phyloP scores from a whole-genome alignment of 2,329 filamentous ascomycete genomes.

The Penicillium sp. region DNA sequence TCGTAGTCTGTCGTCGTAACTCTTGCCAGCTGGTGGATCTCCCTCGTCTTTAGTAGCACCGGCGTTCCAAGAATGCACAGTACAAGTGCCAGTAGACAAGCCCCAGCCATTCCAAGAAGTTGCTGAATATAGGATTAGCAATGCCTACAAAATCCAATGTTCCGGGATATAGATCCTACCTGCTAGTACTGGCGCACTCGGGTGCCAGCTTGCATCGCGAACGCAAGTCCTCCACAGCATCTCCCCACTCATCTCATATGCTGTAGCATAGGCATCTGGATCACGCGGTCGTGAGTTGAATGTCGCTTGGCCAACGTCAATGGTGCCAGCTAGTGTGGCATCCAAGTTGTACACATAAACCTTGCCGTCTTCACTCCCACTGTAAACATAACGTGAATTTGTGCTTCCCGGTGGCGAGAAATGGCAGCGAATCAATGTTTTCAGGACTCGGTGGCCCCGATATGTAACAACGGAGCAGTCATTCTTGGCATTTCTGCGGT shows the following conservation, averaged over 20 bases:
- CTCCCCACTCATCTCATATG: constrained; percentile 56
- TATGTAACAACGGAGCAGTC: constrained; percentile 95
- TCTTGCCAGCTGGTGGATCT: constrained; percentile 55
- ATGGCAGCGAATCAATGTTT: constrained; percentile 90
- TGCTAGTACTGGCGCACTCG: constrained; percentile 74
- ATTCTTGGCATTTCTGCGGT: constrained; percentile 63
- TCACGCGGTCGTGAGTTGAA: constrained; percentile 57
- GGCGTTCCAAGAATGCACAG: constrained; percentile 75
- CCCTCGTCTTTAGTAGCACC: constrained; percentile 62
- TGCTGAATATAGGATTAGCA: constrained; percentile 48
- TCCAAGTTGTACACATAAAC: constrained; percentile 94
- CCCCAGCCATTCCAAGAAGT: constrained; percentile 80
- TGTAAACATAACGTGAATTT: constrained; percentile 89
- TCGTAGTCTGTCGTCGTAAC: constrained; percentile 60
- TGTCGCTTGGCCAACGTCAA: constrained; percentile 75
- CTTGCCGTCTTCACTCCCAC: constrained; percentile 82
- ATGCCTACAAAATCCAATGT: background rate
- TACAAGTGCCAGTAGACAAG: constrained; percentile 70
- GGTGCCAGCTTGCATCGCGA: constrained; percentile 88
- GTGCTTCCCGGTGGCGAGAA: constrained; percentile 86
- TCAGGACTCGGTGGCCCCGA: constrained; percentile 81
- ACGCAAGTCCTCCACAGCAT: constrained; percentile 73
- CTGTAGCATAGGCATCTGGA: constrained; percentile 52
- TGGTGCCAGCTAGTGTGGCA: constrained; percentile 71
- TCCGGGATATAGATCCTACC: constrained; percentile 41